Evolutionary conservation across 192 early-diverging fungal species (phyloP), one percentile per base, ranked within the genome.

Genomic region (Podila epicladia): DNA sequence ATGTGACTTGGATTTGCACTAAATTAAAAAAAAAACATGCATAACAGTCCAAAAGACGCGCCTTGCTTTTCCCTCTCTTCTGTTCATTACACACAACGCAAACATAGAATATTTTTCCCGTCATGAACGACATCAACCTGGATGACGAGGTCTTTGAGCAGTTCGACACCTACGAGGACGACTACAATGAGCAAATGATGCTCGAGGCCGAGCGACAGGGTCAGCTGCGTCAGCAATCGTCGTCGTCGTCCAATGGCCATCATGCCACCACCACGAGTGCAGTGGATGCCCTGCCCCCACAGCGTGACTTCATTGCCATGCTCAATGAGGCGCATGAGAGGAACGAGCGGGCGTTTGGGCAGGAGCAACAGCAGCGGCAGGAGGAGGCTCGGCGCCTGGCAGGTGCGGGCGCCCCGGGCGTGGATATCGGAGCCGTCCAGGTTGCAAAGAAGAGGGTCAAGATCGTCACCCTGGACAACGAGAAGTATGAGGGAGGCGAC

Each of bases 161-260:
- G 15, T 80, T 73, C 65, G 77, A 80, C 55, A 45, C 64, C 50
- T 80, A 80, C 38, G 75, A 79, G 2, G 77, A 61, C 29, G 59
- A 72, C 58, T 73, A 69, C 35, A 65, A 37, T 12, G 77, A 80
- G 57, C 17, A 69, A 55, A 80, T 80, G 77, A 72, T 73, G 71
- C 61, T 69, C 5, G 65, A 69, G 33, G 77, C 77, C 12, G 66
- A 72, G 22, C 35, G 67, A 33, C 67, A 70, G 22, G 63, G 60
- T 67, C 65, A 63, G 17, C 26, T 74, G 6, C 51, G 31, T 11
- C 22, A 29, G 15, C 13, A 62, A 17, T 35, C 50, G 17, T 33
- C 64, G 22, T 12, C 58, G 0, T 49, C 59, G 28, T 22, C 58
- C 41, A 55, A 55, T 55, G 53, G n/a, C 24, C 53, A 53, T n/a